Evolutionary conservation across 164 flowering plant genomes (phyloP).

Genomic region (Litsea cubeba): DNA sequence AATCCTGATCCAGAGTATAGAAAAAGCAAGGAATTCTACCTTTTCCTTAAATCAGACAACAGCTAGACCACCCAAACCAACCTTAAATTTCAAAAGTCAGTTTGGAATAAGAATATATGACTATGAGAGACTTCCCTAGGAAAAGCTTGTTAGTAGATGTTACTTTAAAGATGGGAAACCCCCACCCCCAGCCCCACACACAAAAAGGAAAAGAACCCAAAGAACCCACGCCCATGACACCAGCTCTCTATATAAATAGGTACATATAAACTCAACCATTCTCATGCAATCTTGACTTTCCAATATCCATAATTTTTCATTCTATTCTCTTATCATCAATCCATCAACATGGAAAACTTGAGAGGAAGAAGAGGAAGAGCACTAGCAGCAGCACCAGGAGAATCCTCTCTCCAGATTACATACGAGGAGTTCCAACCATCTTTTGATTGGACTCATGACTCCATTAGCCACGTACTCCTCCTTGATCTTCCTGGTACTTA

Average conservation of each 20-base stretch:
- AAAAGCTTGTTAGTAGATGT: neutral
- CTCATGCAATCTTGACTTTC: no score
- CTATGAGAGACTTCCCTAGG: constrained; percentile 1
- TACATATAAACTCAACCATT: constrained; percentile 1
- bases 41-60: constrained; percentile 9
- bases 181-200: neutral
- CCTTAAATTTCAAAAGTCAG: constrained; percentile 3
- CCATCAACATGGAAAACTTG: constrained; percentile 13
- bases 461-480: constrained; percentile 21
- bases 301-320: neutral
- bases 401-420: neutral
- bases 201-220: neutral
- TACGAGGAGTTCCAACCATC: constrained; percentile 27
- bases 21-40: constrained; percentile 34
- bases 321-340: neutral
- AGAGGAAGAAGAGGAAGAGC: constrained; percentile 9
- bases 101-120: constrained; percentile 29
- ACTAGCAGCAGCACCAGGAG: neutral
- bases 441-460: constrained; percentile 23
- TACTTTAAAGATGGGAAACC: neutral
- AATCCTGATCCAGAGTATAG: no score
- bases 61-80: neutral
- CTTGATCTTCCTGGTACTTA: constrained; percentile 28
- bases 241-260: no score
- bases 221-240: no score